These are phyloP conservation scores for Carpinus viminea DNA, from an alignment of 306 rosid species.

Conservation along the genomic window DNA sequence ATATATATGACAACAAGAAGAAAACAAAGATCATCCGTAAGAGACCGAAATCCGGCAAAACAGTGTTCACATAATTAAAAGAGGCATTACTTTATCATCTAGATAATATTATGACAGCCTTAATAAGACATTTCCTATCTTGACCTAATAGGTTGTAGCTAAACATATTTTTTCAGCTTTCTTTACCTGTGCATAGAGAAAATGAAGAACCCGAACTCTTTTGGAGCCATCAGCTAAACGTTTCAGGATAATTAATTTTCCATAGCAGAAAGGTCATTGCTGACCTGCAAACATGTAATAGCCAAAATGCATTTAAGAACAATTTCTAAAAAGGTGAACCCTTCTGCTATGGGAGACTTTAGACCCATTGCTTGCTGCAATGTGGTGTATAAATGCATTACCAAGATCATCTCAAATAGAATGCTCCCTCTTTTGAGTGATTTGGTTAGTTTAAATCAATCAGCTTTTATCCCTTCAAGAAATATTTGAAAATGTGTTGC, in stretches of 20 bases:
- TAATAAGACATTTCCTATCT: background rate
- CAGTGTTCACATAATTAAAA: background rate
- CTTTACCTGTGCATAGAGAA: slow-evolving; percentile 55
- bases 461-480: no score
- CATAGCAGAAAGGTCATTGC: background rate
- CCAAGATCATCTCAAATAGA: no score
- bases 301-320: slow-evolving; percentile 8
- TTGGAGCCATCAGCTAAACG: slow-evolving; percentile 91
- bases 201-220: slow-evolving; percentile 74
- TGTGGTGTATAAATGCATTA: no score
- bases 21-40: background rate
- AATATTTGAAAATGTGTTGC: no score
- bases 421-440: no score
- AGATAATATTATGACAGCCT: background rate
- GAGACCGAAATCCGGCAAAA: slow-evolving; percentile 3
- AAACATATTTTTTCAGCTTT: slow-evolving; percentile 16
- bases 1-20: slow-evolving; percentile 50
- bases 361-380: no score
- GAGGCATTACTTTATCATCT: background rate
- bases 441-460: no score
- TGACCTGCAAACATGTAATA: slow-evolving; percentile 47
- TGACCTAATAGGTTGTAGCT: background rate
- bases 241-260: slow-evolving; percentile 24
- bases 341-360: no score
- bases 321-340: no score